These are phyloP conservation scores for Cyberlindnera amylophila DNA, from an alignment of 805 yeast genomes.

Conservation along the genomic window DNA sequence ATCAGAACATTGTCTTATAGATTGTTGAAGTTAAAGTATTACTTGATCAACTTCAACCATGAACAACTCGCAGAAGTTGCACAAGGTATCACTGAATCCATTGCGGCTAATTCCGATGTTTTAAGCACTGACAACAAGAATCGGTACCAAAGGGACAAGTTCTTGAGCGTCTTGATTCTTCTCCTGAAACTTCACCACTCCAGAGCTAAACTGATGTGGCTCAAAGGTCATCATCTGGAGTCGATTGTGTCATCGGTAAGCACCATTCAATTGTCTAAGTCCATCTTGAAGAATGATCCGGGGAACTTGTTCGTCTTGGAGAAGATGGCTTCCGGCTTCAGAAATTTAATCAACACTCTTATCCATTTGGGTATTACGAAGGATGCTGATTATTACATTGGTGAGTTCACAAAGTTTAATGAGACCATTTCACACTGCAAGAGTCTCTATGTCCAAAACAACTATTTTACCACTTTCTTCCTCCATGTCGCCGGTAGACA, in stretches of 20 bases:
- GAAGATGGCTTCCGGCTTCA: constrained; percentile 37
- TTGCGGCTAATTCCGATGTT: not conserved
- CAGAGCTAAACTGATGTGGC: constrained; percentile 18
- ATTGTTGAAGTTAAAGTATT: constrained; percentile 17
- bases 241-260: constrained; percentile 39
- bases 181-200: constrained; percentile 17
- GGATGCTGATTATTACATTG: constrained; percentile 52
- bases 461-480: constrained; percentile 23
- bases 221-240: constrained; percentile 23
- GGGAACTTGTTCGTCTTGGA: constrained; percentile 30
- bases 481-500: constrained; percentile 17
- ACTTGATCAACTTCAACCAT: constrained; percentile 14
- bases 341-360: constrained; percentile 35
- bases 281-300: constrained; percentile 43
- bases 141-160: constrained; percentile 9
- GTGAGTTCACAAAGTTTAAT: constrained; percentile 38
- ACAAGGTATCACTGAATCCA: not conserved
- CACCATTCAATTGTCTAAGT: constrained; percentile 48
- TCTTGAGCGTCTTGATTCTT: constrained; percentile 8
- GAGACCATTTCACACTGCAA: constrained; percentile 15
- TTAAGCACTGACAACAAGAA: constrained; percentile 17
- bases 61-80: constrained; percentile 11
- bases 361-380: constrained; percentile 52
- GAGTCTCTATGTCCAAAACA: constrained; percentile 14
- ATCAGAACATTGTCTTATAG: constrained; percentile 8